These are phyloP conservation scores for Cercospora beticola DNA, from an alignment of 2,329 filamentous ascomycete species.

Conservation along the genomic window DNA sequence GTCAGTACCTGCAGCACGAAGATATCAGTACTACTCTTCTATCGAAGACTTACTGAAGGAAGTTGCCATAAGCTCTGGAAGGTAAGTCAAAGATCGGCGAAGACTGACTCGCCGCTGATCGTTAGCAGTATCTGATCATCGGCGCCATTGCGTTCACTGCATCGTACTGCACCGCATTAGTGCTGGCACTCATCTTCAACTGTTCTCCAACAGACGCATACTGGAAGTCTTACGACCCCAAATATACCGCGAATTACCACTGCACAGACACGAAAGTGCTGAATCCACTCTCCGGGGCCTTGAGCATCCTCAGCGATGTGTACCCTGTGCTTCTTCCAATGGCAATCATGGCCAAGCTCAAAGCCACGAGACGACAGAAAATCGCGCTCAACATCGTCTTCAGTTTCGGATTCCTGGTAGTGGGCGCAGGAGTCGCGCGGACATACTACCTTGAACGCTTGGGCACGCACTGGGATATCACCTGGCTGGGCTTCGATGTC, in stretches of 20 bases:
- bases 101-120: neutral
- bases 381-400: slow-evolving; percentile 28
- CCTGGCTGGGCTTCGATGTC: slow-evolving; percentile 27
- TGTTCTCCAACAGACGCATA: slow-evolving; percentile 28
- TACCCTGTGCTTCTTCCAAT: slow-evolving; percentile 29
- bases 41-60: slow-evolving; percentile 25
- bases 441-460: slow-evolving; percentile 28
- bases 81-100: neutral
- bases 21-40: slow-evolving; percentile 33
- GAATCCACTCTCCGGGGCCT: slow-evolving; percentile 15
- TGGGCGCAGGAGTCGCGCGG: slow-evolving; percentile 26
- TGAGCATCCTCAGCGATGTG: slow-evolving; percentile 30
- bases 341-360: slow-evolving; percentile 24
- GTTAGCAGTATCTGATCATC: slow-evolving; percentile 19
- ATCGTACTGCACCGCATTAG: slow-evolving; percentile 19
- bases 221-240: slow-evolving; percentile 21
- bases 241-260: slow-evolving; percentile 19
- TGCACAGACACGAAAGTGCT: slow-evolving; percentile 10
- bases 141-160: slow-evolving; percentile 25
- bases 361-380: slow-evolving; percentile 24
- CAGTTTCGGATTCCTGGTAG: slow-evolving; percentile 26
- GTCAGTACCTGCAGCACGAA: slow-evolving; percentile 25
- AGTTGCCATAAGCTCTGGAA: slow-evolving; percentile 18
- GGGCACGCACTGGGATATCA: slow-evolving; percentile 17
- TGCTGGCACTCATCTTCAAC: slow-evolving; percentile 22